Evolutionary conservation across 257 asterid genomes (phyloP), one percentile per base, ranked within the genome.

Genomic region (Cordia subcordata): DNA sequence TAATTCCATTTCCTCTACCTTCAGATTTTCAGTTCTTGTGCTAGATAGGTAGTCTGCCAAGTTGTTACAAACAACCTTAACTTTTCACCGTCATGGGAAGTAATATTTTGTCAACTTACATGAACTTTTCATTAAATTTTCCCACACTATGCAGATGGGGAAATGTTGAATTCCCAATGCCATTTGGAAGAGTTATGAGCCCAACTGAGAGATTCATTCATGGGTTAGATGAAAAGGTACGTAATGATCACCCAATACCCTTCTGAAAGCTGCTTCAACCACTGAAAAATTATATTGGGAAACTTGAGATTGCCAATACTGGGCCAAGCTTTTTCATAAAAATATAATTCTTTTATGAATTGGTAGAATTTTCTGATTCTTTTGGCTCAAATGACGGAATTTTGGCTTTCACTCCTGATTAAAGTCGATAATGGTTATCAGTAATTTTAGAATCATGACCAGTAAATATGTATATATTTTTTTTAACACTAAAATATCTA

Each of bases 151-250:
- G 66, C 82, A 87, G 97, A 68, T 90, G 97, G 97, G 95, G 97
- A 58, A 85, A 75, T 56, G 39, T 90, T 60, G 96, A 90, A 66
- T 90, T 90, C 60, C 96, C 97, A 8, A n/a, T 90, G 85, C 97
- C 97, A 53, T 90, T 90, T 62, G 96, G 97, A 68, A 83, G 96
- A 72, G 91, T 87, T 49, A 78, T 90, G 96, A 85, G 95, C 68
- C 75, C 95, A 70, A 78, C 96, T 0, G 96, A 90, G 63, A 78
- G 86, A 72, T 85, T 83, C 68, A 80, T 90, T 66, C 96, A 90
- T 4, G 90, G 90, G 57, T 90, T 90, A 55, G 97, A 90, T 72
- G 96, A 90, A 65, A 90, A 90, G 96, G 97, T 90, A 72, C n/a
- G 37, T 18, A 50, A 21, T 11, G 8, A 60, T 49, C 18, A 11